Evolutionary conservation across 2,329 filamentous ascomycete species (phyloP).

Genomic region (Neonectria hederae): DNA sequence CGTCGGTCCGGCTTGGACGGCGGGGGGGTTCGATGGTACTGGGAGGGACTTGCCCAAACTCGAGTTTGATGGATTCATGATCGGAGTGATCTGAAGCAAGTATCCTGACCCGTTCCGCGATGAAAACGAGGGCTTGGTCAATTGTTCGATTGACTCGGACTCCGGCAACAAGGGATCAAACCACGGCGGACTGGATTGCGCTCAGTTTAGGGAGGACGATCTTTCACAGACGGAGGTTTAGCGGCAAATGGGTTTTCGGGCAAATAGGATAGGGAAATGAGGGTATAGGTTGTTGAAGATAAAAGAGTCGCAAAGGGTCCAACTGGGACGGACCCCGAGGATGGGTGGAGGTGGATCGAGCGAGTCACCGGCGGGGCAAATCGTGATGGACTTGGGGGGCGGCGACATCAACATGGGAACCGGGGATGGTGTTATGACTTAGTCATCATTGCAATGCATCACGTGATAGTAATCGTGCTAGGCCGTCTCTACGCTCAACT

Average conservation of each 20-base stretch:
- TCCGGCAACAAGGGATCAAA: slow-evolving; percentile 5
- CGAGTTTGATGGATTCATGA: slow-evolving; percentile 48
- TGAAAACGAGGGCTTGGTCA: slow-evolving; percentile 19
- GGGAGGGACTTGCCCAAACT: slow-evolving; percentile 63
- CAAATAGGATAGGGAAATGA: slow-evolving; percentile 15
- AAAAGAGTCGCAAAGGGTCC: slow-evolving; percentile 45
- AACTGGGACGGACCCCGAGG: slow-evolving; percentile 49
- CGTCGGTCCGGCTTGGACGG: slow-evolving; percentile 53
- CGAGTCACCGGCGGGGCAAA: slow-evolving; percentile 52
- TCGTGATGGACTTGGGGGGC: slow-evolving; percentile 44
- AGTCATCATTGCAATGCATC: slow-evolving; percentile 28
- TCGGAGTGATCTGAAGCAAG: slow-evolving; percentile 18
- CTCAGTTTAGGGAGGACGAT: not conserved
- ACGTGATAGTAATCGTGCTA: slow-evolving; percentile 20
- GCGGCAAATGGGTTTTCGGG: not conserved
- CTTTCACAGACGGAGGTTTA: not conserved
- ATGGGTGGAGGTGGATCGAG: slow-evolving; percentile 44
- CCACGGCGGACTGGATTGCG: not conserved
- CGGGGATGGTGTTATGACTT: slow-evolving; percentile 32
- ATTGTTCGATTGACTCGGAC: slow-evolving; percentile 17
- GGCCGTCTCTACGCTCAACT: not conserved
- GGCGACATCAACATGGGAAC: slow-evolving; percentile 12
- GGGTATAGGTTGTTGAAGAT: slow-evolving; percentile 23
- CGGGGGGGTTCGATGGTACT: slow-evolving; percentile 51
- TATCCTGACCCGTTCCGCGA: slow-evolving; percentile 3